These are phyloP conservation scores for Nannizzia gypsea DNA, from an alignment of 2,329 filamentous ascomycete species.

Conservation along the genomic window DNA sequence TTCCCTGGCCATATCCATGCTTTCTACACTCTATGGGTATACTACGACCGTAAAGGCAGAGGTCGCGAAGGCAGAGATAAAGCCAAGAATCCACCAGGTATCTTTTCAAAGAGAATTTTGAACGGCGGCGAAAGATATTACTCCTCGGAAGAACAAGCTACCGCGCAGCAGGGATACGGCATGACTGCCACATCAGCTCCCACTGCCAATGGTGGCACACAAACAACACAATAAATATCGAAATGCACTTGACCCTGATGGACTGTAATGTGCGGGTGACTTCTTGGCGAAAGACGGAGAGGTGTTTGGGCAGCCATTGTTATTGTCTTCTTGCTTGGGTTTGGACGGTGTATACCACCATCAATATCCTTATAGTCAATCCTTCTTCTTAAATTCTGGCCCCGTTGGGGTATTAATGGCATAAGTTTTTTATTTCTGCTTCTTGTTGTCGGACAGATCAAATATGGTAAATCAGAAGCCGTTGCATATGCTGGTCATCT, in stretches of 20 bases:
- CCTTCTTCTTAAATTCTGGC: too few species aligned
- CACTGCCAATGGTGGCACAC: background rate
- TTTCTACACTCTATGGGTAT: slow-evolving; percentile 73
- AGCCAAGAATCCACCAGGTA: slow-evolving; percentile 23
- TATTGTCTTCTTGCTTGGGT: background rate
- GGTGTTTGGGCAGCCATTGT: background rate
- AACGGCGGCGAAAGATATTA: slow-evolving; percentile 21
- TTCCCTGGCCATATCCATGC: slow-evolving; percentile 69
- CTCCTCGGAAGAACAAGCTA: background rate
- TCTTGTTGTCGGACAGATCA: too few species aligned
- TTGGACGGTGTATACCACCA: too few species aligned
- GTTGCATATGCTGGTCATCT: too few species aligned
- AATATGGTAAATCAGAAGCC: too few species aligned
- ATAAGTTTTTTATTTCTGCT: too few species aligned
- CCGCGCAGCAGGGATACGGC: background rate
- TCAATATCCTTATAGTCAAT: too few species aligned
- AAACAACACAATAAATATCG: background rate
- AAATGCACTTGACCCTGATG: background rate
- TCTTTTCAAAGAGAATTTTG: slow-evolving; percentile 32
- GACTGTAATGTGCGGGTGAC: too few species aligned
- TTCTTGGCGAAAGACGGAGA: too few species aligned
- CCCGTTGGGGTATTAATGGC: too few species aligned
- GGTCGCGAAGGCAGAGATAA: slow-evolving; percentile 17
- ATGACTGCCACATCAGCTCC: background rate
- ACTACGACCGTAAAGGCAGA: slow-evolving; percentile 52